A percentile compares a stretch with the other conserved stretches of the same genome.
These are phyloP conservation scores for Stemphylium lycopersici DNA, from an alignment of 2,329 filamentous ascomycete genomes.

Conservation along the genomic window DNA sequence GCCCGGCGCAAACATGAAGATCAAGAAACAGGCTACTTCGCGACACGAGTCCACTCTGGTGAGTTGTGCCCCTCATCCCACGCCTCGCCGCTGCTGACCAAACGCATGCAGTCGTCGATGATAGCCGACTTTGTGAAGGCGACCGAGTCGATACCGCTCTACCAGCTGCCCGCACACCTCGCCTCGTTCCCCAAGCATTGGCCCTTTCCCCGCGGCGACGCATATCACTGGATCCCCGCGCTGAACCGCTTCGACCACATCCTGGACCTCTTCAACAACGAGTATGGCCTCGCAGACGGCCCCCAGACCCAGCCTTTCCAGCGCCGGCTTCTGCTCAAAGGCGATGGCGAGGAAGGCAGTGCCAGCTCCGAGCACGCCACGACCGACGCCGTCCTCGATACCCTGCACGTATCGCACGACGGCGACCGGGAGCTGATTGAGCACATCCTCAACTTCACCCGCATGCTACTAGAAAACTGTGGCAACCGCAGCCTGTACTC, in stretches of 20 bases:
- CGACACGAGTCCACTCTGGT: constrained; percentile 61
- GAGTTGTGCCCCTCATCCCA: constrained; percentile 22
- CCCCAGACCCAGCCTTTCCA: constrained; percentile 81
- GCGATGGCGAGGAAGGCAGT: constrained; percentile 56
- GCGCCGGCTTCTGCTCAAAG: constrained; percentile 67
- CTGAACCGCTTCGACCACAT: constrained; percentile 93
- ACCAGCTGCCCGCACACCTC: constrained; percentile 78
- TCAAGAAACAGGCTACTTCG: constrained; percentile 61
- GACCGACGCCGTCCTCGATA: constrained; percentile 54
- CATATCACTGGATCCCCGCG: constrained; percentile 97
- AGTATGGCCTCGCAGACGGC: constrained; percentile 79
- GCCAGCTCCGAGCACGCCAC: constrained; percentile 42
- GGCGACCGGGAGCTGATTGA: constrained; percentile 83
- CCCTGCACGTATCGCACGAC: constrained; percentile 71
- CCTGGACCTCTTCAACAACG: constrained; percentile 78
- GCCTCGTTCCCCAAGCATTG: constrained; percentile 83
- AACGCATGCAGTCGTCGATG: constrained; percentile 75
- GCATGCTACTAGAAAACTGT: constrained; percentile 88
- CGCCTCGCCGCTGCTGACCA: constrained; percentile 10
- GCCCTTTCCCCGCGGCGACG: constrained; percentile 93
- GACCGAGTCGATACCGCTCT: constrained; percentile 71
- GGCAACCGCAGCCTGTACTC: constrained; percentile 96
- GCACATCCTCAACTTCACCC: constrained; percentile 81
- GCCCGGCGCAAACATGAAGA: constrained; percentile 56
- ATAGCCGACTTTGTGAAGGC: constrained; percentile 79